Conservation (phyloP, 2,329 filamentous ascomycete species). For the Cyanodermella asteris region DNA sequence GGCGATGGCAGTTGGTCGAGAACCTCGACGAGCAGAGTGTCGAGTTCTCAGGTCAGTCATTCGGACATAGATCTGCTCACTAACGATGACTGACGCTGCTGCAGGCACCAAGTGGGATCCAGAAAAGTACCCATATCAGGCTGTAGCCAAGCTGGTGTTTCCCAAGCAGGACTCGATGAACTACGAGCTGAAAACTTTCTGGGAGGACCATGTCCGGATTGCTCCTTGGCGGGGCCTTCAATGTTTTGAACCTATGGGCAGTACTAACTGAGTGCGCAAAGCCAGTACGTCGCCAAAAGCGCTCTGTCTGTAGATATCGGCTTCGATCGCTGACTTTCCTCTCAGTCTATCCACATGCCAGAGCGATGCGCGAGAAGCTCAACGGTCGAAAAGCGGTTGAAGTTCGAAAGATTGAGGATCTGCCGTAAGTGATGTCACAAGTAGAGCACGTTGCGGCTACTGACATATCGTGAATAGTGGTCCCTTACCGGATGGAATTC, state of each 20-base stretch:
- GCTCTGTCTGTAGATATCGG: background rate
- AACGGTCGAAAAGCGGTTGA: constrained; percentile 17
- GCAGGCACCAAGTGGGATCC: constrained; percentile 23
- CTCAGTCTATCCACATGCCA: constrained; percentile 17
- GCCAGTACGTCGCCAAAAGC: constrained; percentile 8
- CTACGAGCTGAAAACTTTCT: constrained; percentile 19
- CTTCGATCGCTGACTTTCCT: background rate
- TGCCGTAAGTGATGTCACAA: constrained; percentile 15
- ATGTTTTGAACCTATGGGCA: constrained; percentile 19
- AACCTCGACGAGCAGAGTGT: constrained; percentile 24
- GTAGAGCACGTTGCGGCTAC: no score
- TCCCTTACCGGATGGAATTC: no score
- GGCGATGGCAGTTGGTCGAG: constrained; percentile 25
- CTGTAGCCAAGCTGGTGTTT: constrained; percentile 19
- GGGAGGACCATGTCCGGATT: constrained; percentile 22
- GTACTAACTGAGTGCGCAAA: constrained; percentile 18
- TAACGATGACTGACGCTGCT: no score
- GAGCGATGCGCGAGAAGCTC: constrained; percentile 15
- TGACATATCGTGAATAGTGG: no score
- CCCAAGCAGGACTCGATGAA: constrained; percentile 22
- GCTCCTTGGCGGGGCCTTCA: constrained; percentile 23
- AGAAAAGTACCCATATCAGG: constrained; percentile 26
- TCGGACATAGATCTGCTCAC: no score
- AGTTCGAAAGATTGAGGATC: constrained; percentile 17
- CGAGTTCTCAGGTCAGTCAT: no score